Base-by-base conservation (phyloP, 2,329 filamentous ascomycete species). In the Sporothrix brunneoviolacea region DNA sequence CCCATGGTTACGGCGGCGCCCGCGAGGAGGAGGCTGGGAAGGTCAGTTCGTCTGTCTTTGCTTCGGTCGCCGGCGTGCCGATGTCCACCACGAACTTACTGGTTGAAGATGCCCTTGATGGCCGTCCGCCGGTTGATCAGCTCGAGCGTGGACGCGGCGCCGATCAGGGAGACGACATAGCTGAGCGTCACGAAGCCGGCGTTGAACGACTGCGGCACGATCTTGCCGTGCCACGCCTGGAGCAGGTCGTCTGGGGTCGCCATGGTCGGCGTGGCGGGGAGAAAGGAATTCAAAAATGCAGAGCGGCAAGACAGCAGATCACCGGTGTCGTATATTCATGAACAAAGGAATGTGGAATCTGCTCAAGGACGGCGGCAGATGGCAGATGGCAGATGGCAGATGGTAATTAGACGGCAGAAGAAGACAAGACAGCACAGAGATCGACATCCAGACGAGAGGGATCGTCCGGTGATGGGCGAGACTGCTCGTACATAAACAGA, bases 81-180 rank as follows among this genome's bases (percentile, higher is more conserved):
- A 28, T 28, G 24, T 28, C 24, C 10, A 10, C 24, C 24, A 6
- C 24, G 6, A 28, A 18, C 73, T 50, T 74, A 86, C 84, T 85
- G 82, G 60, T 88, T 89, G 62, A 82, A 80, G 49, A 77, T 64
- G 8, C 86, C 86, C 61, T 78, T 79, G 48, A 77, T 77, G 2
- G 84, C 82, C 1, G 85, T 89, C 58, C 87, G 75, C 52, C 87
- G 74, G 62, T 93, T 86, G 46, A 95, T 80, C 52, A 95, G 70
- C 65, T 95, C 90, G 28, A 95, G 73, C 0, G 89, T 91, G 4
- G 88, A 88, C 45, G 81, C 76, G 43, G 87, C 84, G 55, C 90
- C 90, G 56, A 89, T 76, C 30, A 88, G 72, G 60, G 88, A 91
- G 59, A 89, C 86, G 57, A 87, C 71, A 55, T 86, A 80, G 61